Evolutionary conservation across 495 filamentous ascomycete genomes (phyloP).

Genomic region (Neurospora terricola): DNA sequence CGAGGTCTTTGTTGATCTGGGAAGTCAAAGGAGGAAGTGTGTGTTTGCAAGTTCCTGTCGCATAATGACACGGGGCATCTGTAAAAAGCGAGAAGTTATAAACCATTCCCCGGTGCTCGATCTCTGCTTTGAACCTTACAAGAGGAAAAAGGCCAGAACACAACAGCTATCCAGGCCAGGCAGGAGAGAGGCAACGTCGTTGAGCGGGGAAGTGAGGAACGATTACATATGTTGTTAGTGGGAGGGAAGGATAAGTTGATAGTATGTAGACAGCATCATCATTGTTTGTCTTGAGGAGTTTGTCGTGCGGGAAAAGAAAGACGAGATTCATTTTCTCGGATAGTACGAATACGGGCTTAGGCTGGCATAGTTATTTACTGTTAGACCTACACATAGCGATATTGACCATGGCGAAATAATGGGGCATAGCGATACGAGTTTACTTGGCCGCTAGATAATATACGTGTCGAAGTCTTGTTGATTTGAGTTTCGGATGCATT

Average conservation of each 20-base stretch:
- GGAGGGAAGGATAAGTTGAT: background rate
- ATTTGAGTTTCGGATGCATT: background rate
- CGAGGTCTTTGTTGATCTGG: background rate
- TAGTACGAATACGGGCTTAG: background rate
- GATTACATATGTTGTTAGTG: background rate
- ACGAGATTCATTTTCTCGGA: background rate
- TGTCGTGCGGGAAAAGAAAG: background rate
- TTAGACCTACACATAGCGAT: background rate
- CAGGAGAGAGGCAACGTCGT: background rate
- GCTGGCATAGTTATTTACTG: background rate
- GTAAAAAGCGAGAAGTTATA: background rate
- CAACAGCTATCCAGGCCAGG: background rate
- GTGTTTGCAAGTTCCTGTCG: background rate
- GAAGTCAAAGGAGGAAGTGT: background rate
- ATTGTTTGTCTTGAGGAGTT: conserved; percentile 1
- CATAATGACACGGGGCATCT: background rate
- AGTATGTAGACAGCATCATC: background rate
- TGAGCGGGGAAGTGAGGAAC: background rate
- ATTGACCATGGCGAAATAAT: background rate
- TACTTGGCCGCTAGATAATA: background rate
- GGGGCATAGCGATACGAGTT: background rate
- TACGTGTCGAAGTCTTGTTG: background rate
- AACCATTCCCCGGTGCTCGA: background rate
- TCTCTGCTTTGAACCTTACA: background rate
- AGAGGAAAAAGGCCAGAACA: background rate